Conservation (phyloP, 176 grass and related monocot species). For the Cenchrus purpureus region DNA sequence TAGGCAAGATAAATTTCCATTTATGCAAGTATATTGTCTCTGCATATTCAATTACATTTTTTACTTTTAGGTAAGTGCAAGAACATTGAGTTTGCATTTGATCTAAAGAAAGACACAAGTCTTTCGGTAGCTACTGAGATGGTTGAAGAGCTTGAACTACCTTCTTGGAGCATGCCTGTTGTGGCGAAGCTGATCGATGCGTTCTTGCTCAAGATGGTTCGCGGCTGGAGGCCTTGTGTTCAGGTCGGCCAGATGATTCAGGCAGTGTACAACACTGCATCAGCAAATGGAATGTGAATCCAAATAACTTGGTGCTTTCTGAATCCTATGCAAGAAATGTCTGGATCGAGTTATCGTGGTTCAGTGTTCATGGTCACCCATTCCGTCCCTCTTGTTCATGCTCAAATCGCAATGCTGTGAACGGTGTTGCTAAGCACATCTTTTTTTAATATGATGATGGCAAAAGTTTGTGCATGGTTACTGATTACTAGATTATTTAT, state of each 20-base stretch:
- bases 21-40: neutral
- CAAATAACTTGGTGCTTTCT: neutral
- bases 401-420: neutral
- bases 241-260: slow-evolving; percentile 36
- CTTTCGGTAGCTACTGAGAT: slow-evolving; percentile 28
- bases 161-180: neutral
- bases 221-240: slow-evolving; percentile 24
- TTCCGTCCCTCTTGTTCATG: neutral
- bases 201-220: slow-evolving; percentile 21
- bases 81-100: slow-evolving; percentile 20
- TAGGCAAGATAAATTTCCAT: neutral
- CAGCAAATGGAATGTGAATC: slow-evolving; percentile 8
- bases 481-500: neutral
- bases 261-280: neutral
- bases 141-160: slow-evolving; percentile 19
- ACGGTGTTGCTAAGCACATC: slow-evolving; percentile 4
- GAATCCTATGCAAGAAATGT: no score
- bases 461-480: neutral
- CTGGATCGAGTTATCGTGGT: neutral
- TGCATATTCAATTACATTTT: neutral
- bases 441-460: slow-evolving; percentile 13
- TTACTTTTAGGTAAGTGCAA: neutral
- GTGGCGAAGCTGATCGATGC: slow-evolving; percentile 12
- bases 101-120: slow-evolving; percentile 25
- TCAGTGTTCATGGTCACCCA: neutral